Evolutionary conservation across 1,284 basidiomycete species (phyloP), one percentile per base, ranked within the genome.

Genomic region (Volvariella surrecta): DNA sequence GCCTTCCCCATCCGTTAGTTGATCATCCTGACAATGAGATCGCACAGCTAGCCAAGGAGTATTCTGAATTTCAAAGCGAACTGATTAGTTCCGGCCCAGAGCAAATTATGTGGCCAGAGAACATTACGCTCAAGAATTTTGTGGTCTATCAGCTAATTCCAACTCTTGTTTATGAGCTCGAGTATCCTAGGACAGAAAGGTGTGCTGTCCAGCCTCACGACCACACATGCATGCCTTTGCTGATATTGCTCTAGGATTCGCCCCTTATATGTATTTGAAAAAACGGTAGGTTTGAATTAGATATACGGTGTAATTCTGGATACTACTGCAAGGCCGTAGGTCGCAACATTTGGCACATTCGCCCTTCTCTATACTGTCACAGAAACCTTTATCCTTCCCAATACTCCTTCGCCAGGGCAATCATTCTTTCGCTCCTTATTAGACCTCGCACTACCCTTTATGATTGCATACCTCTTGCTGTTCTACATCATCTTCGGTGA

Each of bases 291-390:
- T n/a, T 37, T 38, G 6, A 20, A 11, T 20, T 40, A 24, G n/a
- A n/a, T 15, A 31, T 31, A 31, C 30, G 38, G n/a, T 28, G 21
- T 40, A 20, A 20, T n/a, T n/a, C n/a, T n/a, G n/a, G n/a, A n/a
- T n/a, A n/a, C n/a, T n/a, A n/a, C n/a, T n/a, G n/a, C n/a, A n/a
- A n/a, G n/a, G 16, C 35, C 39, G 4, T 50, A 70, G 67, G 66
- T 89, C 3, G 95, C 94, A 19, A 94, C 91, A 2, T 91, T 97
- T 57, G 95, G 95, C 37, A 97, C 94, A 1, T 98, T 99, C 64
- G 86, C 85, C 2, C 73, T 98, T 30, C 75, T 98, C 43, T 92
- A 92, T 60, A 83, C 86, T 24, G 82, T 96, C 47, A 94, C 92
- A 16, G 94, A 98, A 60, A 87, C 86, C 46, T 95, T 93, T 60